Percentiles rank a stretch among this genome's conserved stretches.
phyloP scores from a whole-genome alignment of 2,329 filamentous ascomycete species.

The Aspergillus cejpii region DNA sequence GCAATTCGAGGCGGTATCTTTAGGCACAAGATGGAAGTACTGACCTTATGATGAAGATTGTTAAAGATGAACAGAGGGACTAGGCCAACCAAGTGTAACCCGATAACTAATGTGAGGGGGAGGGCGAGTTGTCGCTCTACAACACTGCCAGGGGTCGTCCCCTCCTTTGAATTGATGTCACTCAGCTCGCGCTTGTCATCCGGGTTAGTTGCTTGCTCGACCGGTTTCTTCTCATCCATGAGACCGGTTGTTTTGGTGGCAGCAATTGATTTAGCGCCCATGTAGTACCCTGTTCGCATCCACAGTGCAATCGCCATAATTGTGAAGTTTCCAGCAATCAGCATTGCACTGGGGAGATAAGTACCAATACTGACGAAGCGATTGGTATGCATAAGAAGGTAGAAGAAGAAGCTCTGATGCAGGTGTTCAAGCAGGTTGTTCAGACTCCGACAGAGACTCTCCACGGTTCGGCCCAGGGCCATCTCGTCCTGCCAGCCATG shows the following conservation, averaged over 20 bases:
- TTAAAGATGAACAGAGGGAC: conserved; percentile 85
- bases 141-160: conserved; percentile 19
- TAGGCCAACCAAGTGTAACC: conserved; percentile 68
- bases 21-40: conserved; percentile 21
- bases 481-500: conserved; percentile 97
- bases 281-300: conserved; percentile 69
- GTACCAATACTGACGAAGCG: conserved; percentile 97
- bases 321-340: conserved; percentile 88
- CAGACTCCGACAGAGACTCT: conserved; percentile 84
- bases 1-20: background rate
- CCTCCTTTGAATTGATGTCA: conserved; percentile 10
- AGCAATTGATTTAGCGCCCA: conserved; percentile 16
- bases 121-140: conserved; percentile 39
- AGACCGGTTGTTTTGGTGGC: conserved; percentile 19
- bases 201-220: conserved; percentile 11
- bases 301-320: conserved; percentile 94
- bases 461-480: conserved; percentile 80
- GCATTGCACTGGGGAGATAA: conserved; percentile 95
- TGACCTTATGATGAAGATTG: conserved; percentile 59
- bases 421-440: conserved; percentile 96
- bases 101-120: conserved; percentile 63
- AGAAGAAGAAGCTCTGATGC: conserved; percentile 99
- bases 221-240: conserved; percentile 27
- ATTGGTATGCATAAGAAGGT: conserved; percentile 82
- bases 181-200: conserved; percentile 12